Evolutionary conservation across 164 flowering plant species (phyloP).

Genomic region (Piper betle): DNA sequence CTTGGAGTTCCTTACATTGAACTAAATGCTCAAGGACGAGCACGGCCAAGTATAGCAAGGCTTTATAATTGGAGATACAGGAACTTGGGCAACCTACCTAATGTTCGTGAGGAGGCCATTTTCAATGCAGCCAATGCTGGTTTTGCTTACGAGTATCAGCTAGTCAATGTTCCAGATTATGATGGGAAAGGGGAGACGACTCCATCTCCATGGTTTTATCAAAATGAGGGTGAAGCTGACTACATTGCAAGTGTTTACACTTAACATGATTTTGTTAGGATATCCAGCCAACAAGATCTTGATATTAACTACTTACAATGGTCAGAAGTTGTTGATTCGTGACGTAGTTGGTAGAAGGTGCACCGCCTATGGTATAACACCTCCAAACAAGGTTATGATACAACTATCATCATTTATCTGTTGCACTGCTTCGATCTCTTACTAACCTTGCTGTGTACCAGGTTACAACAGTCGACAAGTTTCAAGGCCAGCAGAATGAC

Average conservation of each 20-base stretch:
- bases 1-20: conserved; percentile 93
- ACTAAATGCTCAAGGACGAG: conserved; percentile 98
- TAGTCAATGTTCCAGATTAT: conserved; percentile 92
- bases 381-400: conserved; percentile 62
- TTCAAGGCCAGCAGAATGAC: conserved; percentile 99
- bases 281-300: conserved; percentile 92
- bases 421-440: no score
- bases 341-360: conserved; percentile 84
- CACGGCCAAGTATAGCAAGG: conserved; percentile 83
- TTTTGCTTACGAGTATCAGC: conserved; percentile 83
- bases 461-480: conserved; percentile 96
- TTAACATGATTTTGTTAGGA: conserved; percentile 86
- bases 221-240: conserved; percentile 98
- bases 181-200: conserved; percentile 80
- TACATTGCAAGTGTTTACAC: conserved; percentile 88
- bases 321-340: conserved; percentile 93
- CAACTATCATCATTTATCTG: no score
- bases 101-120: conserved; percentile 43
- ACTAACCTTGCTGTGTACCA: conserved; percentile 12
- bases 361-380: conserved; percentile 63
- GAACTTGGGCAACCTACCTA: conserved; percentile 91
- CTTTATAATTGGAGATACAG: conserved; percentile 97
- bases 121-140: conserved; percentile 90
- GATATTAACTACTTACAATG: conserved; percentile 94
- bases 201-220: conserved; percentile 99